A percentile compares a stretch with the other conserved stretches of the same genome.
Evolutionary conservation across 345 rosid species (phyloP).

Genomic region (Syzygium jambos): DNA sequence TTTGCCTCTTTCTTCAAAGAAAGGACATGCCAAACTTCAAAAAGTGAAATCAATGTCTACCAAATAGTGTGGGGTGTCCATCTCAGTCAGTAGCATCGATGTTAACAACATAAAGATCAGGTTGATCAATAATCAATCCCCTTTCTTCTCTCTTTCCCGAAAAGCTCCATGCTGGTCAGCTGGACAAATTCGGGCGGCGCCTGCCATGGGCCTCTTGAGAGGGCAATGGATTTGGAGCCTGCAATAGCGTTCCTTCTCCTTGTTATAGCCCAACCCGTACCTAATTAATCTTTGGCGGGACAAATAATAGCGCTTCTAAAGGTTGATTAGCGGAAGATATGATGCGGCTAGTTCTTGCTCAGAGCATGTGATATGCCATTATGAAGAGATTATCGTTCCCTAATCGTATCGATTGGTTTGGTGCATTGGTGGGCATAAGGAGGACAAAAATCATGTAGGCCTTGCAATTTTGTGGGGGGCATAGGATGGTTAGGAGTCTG

Average conservation of each 20-base stretch:
- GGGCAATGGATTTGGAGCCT: too few species aligned
- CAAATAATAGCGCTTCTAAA: neutral
- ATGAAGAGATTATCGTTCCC: neutral
- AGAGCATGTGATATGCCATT: neutral
- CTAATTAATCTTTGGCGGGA: neutral
- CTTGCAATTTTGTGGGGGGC: neutral
- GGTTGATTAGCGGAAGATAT: neutral
- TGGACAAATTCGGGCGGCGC: too few species aligned
- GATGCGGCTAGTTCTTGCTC: neutral
- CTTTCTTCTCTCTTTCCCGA: too few species aligned
- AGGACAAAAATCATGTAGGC: neutral
- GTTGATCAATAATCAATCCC: neutral
- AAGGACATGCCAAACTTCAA: neutral
- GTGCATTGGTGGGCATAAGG: neutral
- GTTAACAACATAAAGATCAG: neutral
- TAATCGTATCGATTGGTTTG: neutral
- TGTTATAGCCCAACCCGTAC: neutral
- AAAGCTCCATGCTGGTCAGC: too few species aligned
- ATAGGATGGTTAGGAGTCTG: neutral
- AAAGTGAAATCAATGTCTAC: neutral
- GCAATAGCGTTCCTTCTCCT: neutral
- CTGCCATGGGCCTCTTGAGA: too few species aligned
- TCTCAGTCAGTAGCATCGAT: neutral
- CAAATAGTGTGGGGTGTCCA: neutral
- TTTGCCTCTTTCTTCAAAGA: neutral